Base-by-base conservation (phyloP, 306 rosid genomes). In the Glycine soja region DNA sequence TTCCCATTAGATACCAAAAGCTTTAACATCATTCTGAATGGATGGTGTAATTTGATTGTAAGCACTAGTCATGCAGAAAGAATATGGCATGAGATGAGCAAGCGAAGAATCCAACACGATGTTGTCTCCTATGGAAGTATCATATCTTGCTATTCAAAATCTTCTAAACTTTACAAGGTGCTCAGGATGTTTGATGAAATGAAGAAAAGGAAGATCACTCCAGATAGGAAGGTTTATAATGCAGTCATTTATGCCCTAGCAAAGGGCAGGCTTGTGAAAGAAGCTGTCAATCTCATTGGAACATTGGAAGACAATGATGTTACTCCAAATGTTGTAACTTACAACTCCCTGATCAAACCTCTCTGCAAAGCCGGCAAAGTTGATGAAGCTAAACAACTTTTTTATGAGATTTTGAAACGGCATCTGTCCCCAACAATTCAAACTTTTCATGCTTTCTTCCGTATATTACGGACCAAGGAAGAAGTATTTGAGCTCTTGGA, bases 371-470 rank as follows among this genome's bases (percentile, higher is more conserved):
- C 87, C 53, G 72, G 62, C 72, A 85, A 85, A 87, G 67, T 87
- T 42, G 92, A 90, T 52, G 91, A 90, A 81, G 97, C 97, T 42
- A 86, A 80, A 77, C 75, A 69, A 47, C 12, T 88, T 78, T 88
- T 92, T 30, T 81, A 87, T 61, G 89, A 89, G 75, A 86, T 95
- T 90, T 71, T 91, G 85, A 69, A 70, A 76, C 86, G 74, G 40
- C 77, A 72, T 47, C 80, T 89, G 19, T 88, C 56, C 81, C 97
- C 98, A 11, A 88, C 97, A n/a, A 84, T 91, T 80, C 97, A 79
- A 83, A 95, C 95, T 66, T 91, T 87, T 74, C 98, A 91, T 79
- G 95, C 97, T 82, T 90, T 92, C 86, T 88, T 95, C 80, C 93
- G 89, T 45, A 70, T 66, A 70, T 72, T 89, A 68, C 88, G 86